Evolutionary conservation across 352 stramenopile genomes (phyloP).

Genomic region (Phytophthora rubi): DNA sequence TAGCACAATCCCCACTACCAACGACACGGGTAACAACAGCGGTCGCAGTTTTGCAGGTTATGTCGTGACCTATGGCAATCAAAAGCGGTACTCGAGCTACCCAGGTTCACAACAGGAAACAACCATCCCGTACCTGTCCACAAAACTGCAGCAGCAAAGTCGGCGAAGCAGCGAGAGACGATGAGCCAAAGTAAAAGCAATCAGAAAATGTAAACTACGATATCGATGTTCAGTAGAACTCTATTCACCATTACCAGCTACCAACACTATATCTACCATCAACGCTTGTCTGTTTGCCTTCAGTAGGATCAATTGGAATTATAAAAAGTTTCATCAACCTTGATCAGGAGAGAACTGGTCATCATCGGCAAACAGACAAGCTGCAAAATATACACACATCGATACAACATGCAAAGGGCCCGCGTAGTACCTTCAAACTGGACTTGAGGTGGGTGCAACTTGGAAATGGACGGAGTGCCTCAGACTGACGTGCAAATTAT

Average conservation of each 20-base stretch:
- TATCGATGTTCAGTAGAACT: slow-evolving; percentile 4
- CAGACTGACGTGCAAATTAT: slow-evolving; percentile 92
- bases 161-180: slow-evolving; percentile 11
- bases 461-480: slow-evolving; percentile 44
- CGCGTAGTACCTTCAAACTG: slow-evolving; percentile 4
- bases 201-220: slow-evolving; percentile 12
- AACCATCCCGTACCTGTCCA: slow-evolving; percentile 45
- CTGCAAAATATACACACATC: slow-evolving; percentile 18
- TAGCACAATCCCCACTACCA: slow-evolving; percentile 14
- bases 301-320: slow-evolving; percentile 92
- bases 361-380: slow-evolving; percentile 62
- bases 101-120: slow-evolving; percentile 36
- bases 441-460: background rate
- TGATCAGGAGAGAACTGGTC: slow-evolving; percentile 77
- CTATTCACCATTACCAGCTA: slow-evolving; percentile 4
- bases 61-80: slow-evolving; percentile 50
- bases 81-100: slow-evolving; percentile 52
- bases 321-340: slow-evolving; percentile 76
- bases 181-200: background rate
- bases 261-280: background rate
- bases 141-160: slow-evolving; percentile 41
- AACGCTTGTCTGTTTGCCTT: slow-evolving; percentile 47
- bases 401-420: slow-evolving; percentile 31
- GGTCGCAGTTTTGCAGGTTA: slow-evolving; percentile 48
- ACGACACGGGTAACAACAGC: slow-evolving; percentile 3